These are phyloP conservation scores for Scheffersomyces titani DNA, from an alignment of 1,139 yeast genomes.

Conservation along the genomic window DNA sequence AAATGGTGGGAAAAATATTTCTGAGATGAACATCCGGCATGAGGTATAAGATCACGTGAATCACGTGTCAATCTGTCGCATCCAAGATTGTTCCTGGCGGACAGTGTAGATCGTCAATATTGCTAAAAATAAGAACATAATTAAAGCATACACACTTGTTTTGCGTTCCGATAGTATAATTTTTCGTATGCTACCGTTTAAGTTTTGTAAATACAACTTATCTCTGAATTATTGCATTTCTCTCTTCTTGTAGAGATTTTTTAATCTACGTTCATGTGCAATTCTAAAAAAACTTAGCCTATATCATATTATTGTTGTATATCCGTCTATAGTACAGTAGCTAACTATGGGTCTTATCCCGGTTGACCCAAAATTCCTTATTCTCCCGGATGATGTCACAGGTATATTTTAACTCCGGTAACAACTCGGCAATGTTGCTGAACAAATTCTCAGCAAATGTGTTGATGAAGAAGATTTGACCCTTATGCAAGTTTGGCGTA, in stretches of 20 bases:
- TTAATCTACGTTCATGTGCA: background rate
- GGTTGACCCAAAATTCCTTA: constrained; percentile 42
- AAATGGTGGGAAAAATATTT: background rate
- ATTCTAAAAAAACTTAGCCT: background rate
- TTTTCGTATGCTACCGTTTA: too few relatives aligned
- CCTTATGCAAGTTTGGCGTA: constrained; percentile 58
- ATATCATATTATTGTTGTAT: background rate
- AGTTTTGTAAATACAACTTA: too few relatives aligned
- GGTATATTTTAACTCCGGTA: constrained; percentile 60
- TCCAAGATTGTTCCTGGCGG: background rate
- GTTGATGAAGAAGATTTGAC: constrained; percentile 84
- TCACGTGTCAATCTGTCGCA: background rate
- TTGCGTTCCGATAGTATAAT: too few relatives aligned
- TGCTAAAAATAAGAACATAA: too few relatives aligned
- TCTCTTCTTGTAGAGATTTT: background rate
- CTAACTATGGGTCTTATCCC: constrained; percentile 1
- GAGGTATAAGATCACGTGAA: background rate
- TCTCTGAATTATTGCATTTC: too few relatives aligned
- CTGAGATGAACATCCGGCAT: background rate
- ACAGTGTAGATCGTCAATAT: too few relatives aligned
- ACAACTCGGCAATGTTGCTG: constrained; percentile 55
- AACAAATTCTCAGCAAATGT: constrained; percentile 82
- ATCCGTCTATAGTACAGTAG: background rate
- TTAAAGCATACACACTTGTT: background rate
- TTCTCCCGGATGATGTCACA: constrained; percentile 47